phyloP scores from a whole-genome alignment of 1,284 basidiomycete species.

The Rhodotorula sp. region DNA sequence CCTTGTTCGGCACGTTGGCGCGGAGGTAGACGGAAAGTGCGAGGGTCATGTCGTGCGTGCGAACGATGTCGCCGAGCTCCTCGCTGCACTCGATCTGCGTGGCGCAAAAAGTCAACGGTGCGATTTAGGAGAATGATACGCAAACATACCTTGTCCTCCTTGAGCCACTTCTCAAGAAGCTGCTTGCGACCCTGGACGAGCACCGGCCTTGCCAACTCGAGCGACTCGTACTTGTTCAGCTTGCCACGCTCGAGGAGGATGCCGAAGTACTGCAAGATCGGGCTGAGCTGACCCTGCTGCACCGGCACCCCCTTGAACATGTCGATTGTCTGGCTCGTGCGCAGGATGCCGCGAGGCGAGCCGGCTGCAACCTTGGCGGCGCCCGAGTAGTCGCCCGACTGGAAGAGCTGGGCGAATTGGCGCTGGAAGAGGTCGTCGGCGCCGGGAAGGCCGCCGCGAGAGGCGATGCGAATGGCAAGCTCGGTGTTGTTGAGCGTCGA shows the following conservation, averaged over 20 bases:
- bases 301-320: conserved; percentile 95
- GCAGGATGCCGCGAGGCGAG: conserved; percentile 92
- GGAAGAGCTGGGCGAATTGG: conserved; percentile 92
- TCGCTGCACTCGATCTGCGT: conserved; percentile 93
- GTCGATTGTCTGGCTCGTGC: conserved; percentile 94
- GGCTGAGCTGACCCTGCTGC: conserved; percentile 85
- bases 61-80: conserved; percentile 96
- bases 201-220: conserved; percentile 95
- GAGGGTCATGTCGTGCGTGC: conserved; percentile 93
- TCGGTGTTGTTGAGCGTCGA: conserved; percentile 93
- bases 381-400: conserved; percentile 83
- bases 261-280: conserved; percentile 98
- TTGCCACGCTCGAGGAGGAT: conserved; percentile 96
- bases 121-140: not conserved
- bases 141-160: conserved; percentile 85
- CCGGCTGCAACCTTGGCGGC: conserved; percentile 99
- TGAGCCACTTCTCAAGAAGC: conserved; percentile 97
- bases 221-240: conserved; percentile 92
- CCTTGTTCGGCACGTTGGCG: conserved; percentile 98
- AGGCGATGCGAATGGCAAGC: conserved; percentile 96
- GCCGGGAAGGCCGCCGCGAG: conserved; percentile 93
- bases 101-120: not conserved
- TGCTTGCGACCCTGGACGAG: conserved; percentile 96
- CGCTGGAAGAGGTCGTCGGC: conserved; percentile 96
- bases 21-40: conserved; percentile 98